phyloP scores from a whole-genome alignment of 192 early-diverging fungal species.

The Backusella macrospora region DNA sequence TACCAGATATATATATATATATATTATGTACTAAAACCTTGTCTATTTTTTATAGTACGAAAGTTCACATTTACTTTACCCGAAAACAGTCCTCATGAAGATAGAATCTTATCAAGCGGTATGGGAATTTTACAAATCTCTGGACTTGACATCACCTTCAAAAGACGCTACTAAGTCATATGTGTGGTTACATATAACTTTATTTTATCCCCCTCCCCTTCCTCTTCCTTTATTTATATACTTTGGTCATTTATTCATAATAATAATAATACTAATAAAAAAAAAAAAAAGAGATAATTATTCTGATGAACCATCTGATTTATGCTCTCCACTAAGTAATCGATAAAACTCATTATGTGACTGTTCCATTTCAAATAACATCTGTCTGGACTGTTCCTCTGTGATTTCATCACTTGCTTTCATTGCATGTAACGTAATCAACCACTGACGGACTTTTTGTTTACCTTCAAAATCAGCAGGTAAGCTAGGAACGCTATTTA shows the following conservation, averaged over 20 bases:
- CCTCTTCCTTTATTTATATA: no score
- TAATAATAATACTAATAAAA: not conserved
- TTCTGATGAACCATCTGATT: slow-evolving; percentile 6
- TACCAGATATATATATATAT: no score
- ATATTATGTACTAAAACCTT: not conserved
- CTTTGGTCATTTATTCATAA: not conserved
- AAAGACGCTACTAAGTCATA: not conserved
- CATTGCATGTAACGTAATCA: slow-evolving; percentile 89
- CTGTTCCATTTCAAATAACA: slow-evolving; percentile 90
- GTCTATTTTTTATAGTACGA: not conserved
- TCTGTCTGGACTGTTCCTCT: slow-evolving; percentile 85
- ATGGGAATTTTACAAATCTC: not conserved
- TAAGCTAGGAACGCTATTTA: slow-evolving; percentile 80
- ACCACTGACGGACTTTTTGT: slow-evolving; percentile 83
- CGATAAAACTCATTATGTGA: slow-evolving; percentile 69
- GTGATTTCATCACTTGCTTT: slow-evolving; percentile 88
- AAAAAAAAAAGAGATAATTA: not conserved
- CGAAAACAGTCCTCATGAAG: not conserved
- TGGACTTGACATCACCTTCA: not conserved
- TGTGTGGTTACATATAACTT: not conserved
- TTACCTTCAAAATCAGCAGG: slow-evolving; percentile 83
- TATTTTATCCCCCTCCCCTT: not conserved
- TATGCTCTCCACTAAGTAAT: slow-evolving; percentile 39
- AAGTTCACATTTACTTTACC: not conserved
- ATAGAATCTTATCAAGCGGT: slow-evolving; percentile 5